Conservation (phyloP, 108 stramenopile species). For the Pseudonitzschia multiseries region DNA sequence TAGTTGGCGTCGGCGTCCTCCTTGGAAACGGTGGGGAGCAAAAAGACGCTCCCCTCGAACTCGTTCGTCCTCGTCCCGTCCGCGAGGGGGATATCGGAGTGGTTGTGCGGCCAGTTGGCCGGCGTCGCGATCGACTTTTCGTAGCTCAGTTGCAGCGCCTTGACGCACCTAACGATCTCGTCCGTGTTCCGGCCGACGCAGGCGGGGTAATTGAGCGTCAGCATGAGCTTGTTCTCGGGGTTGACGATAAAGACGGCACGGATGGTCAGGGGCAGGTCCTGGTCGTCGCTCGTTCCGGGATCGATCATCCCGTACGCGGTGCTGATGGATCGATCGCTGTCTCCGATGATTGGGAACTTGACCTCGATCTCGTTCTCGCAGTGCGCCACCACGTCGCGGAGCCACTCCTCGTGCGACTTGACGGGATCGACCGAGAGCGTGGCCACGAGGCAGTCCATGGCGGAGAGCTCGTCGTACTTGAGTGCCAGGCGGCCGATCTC, state of each 20-base stretch:
- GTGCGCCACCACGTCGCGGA: slow-evolving; percentile 70
- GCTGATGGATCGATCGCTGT: slow-evolving; percentile 66
- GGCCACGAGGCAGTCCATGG: slow-evolving; percentile 62
- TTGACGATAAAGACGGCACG: slow-evolving; percentile 80
- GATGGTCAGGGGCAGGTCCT: slow-evolving; percentile 66
- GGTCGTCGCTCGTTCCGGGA: slow-evolving; percentile 54
- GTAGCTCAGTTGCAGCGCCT: slow-evolving; percentile 65
- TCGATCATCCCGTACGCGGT: slow-evolving; percentile 70
- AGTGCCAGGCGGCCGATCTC: slow-evolving; percentile 77
- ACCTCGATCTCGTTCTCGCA: slow-evolving; percentile 67
- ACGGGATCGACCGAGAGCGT: slow-evolving; percentile 74
- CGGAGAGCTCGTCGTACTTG: slow-evolving; percentile 54
- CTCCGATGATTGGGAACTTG: slow-evolving; percentile 85
- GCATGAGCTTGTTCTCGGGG: slow-evolving; percentile 80
- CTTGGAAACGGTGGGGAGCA: slow-evolving; percentile 54
- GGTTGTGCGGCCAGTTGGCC: slow-evolving; percentile 75
- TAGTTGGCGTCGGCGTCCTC: slow-evolving; percentile 57
- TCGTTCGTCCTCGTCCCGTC: slow-evolving; percentile 48
- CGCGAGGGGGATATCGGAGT: slow-evolving; percentile 43
- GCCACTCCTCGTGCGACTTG: slow-evolving; percentile 75
- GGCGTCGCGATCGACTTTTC: slow-evolving; percentile 70
- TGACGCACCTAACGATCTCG: slow-evolving; percentile 76
- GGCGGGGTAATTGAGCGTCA: slow-evolving; percentile 80
- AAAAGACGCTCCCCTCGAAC: slow-evolving; percentile 64
- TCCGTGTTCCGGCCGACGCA: slow-evolving; percentile 83